Conservation (phyloP, 179 eudicot genomes). For the Drosera spatulata region DNA sequence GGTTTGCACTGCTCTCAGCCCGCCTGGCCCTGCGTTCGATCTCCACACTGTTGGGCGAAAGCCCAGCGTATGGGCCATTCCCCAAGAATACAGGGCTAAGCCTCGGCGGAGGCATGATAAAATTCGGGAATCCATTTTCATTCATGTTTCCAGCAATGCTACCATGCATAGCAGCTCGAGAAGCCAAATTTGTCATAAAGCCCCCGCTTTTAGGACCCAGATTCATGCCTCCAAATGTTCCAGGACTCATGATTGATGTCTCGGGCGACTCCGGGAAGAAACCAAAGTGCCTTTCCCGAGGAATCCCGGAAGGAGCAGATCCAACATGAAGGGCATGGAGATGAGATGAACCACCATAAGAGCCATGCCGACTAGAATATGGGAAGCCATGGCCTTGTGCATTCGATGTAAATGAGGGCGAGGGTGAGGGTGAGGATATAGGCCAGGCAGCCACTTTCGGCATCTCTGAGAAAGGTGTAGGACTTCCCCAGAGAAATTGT, state of each 20-base stretch:
- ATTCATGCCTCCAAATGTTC: constrained; percentile 36
- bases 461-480: constrained; percentile 32
- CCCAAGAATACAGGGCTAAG: constrained; percentile 54
- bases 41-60: constrained; percentile 22
- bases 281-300: constrained; percentile 48
- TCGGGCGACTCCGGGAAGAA: constrained; percentile 59
- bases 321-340: constrained; percentile 60
- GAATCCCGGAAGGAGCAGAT: constrained; percentile 76
- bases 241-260: constrained; percentile 32
- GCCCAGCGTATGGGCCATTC: constrained; percentile 43
- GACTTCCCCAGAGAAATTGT: constrained; percentile 81
- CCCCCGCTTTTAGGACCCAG: constrained; percentile 31
- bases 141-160: constrained; percentile 26
- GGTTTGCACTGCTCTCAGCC: constrained; percentile 36
- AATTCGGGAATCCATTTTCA: constrained; percentile 49
- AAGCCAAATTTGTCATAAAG: constrained; percentile 37
- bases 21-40: constrained; percentile 43
- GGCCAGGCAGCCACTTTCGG: constrained; percentile 32
- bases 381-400: constrained; percentile 46
- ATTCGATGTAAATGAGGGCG: constrained; percentile 24
- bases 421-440: constrained; percentile 16
- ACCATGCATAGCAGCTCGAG: constrained; percentile 29
- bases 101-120: constrained; percentile 56
- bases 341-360: constrained; percentile 29
- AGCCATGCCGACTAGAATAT: constrained; percentile 28